A percentile compares a stretch with the other conserved stretches of the same genome.
Conservation (phyloP, 73 alveolate genomes). For the Paramecium sexaurelia region DNA sequence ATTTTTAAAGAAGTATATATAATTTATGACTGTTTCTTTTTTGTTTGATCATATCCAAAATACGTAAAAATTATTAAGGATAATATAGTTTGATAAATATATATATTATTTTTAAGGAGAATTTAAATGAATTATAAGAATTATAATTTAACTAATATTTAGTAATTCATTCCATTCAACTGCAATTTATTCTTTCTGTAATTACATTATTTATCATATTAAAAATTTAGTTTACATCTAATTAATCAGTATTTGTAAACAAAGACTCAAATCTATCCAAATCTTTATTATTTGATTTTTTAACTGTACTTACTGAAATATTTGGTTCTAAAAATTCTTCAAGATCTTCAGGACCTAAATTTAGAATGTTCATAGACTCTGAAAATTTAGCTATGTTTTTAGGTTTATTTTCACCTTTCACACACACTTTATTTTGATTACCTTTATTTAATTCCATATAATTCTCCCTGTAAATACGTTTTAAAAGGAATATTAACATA, state of each 20-base stretch:
- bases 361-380: constrained; percentile 28
- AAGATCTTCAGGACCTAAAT: constrained; percentile 47
- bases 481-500: neutral
- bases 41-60: no score
- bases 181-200: constrained; percentile 9
- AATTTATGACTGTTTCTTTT: no score
- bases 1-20: no score
- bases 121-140: neutral
- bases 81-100: no score
- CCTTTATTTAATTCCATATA: constrained; percentile 30
- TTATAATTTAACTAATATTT: neutral
- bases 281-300: constrained; percentile 31
- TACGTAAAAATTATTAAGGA: no score
- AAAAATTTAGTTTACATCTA: neutral
- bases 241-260: neutral
- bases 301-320: constrained; percentile 34
- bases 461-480: constrained; percentile 30
- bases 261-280: constrained; percentile 19
- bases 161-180: neutral
- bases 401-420: constrained; percentile 8
- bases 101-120: neutral
- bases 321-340: constrained; percentile 53
- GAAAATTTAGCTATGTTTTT: constrained; percentile 40
- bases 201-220: constrained; percentile 32
- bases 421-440: neutral